A percentile compares a stretch with the other conserved stretches of the same genome.
These are phyloP conservation scores for Pisolithus sp. DNA, from an alignment of 768 basidiomycete species.

Conservation along the genomic window DNA sequence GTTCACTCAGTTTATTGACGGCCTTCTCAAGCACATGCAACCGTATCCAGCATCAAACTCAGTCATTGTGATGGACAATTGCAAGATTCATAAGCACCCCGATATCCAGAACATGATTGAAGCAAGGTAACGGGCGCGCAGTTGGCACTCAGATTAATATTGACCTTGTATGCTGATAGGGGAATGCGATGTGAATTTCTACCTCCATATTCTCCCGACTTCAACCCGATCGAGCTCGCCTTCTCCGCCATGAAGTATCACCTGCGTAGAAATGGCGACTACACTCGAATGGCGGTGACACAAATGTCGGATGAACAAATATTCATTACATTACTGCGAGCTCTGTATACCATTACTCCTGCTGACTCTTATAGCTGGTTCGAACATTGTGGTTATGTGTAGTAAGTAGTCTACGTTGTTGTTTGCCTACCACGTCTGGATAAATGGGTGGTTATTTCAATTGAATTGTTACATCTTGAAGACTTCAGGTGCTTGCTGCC, in stretches of 20 bases:
- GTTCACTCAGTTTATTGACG: conserved; percentile 3
- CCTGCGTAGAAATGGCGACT: conserved; percentile 11
- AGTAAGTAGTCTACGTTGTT: too few species aligned
- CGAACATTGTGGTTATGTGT: background rate
- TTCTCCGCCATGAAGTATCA: conserved; percentile 24
- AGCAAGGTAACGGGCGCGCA: too few species aligned
- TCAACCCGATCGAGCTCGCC: conserved; percentile 26
- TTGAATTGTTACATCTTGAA: too few species aligned
- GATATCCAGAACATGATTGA: conserved; percentile 11
- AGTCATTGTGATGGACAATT: conserved; percentile 36
- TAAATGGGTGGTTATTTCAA: too few species aligned
- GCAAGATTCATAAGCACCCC: conserved; percentile 27
- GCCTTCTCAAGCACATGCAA: conserved; percentile 22
- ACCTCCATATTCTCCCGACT: conserved; percentile 17
- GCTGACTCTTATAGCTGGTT: conserved; percentile 13
- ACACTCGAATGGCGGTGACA: conserved; percentile 7
- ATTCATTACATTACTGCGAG: conserved; percentile 14
- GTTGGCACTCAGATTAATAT: too few species aligned
- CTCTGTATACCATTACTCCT: conserved; percentile 13
- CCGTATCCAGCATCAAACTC: conserved; percentile 30
- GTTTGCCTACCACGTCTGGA: background rate
- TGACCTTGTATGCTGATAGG: too few species aligned
- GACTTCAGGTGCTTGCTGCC: too few species aligned
- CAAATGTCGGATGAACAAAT: conserved; percentile 8
- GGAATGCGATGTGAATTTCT: too few species aligned